Conservation (phyloP, 2,329 filamentous ascomycete species). For the Ophiostoma ulmi region DNA sequence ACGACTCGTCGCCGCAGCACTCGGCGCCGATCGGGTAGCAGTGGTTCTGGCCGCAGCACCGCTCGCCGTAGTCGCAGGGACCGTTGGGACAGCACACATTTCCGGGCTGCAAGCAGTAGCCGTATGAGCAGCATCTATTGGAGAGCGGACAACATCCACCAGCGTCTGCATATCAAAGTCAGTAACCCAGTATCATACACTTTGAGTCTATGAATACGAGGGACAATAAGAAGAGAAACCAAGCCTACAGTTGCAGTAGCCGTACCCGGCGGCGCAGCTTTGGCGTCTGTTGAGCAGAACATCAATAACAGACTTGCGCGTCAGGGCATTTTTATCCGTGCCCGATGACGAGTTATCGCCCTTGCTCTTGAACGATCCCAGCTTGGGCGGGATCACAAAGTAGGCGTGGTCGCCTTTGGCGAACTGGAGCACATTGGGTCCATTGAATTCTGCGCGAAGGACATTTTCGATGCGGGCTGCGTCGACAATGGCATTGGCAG, state of each 20-base stretch:
- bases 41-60: neutral
- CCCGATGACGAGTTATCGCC: neutral
- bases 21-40: conserved; percentile 2
- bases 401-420: neutral
- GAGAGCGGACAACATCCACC: neutral
- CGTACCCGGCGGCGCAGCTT: neutral
- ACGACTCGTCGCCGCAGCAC: conserved; percentile 29
- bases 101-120: neutral
- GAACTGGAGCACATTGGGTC: neutral
- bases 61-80: neutral
- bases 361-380: neutral
- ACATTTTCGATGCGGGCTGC: neutral
- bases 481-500: neutral
- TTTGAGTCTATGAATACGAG: neutral
- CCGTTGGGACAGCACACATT: neutral
- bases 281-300: neutral
- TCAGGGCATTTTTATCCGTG: neutral
- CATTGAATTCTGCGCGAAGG: neutral
- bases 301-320: neutral
- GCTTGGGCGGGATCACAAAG: neutral
- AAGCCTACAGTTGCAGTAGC: neutral
- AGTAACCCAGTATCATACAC: too few relatives aligned
- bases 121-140: neutral
- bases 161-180: neutral
- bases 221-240: neutral